These are phyloP conservation scores for Peronospora belbahrii DNA, from an alignment of 352 stramenopile species.

Conservation along the genomic window DNA sequence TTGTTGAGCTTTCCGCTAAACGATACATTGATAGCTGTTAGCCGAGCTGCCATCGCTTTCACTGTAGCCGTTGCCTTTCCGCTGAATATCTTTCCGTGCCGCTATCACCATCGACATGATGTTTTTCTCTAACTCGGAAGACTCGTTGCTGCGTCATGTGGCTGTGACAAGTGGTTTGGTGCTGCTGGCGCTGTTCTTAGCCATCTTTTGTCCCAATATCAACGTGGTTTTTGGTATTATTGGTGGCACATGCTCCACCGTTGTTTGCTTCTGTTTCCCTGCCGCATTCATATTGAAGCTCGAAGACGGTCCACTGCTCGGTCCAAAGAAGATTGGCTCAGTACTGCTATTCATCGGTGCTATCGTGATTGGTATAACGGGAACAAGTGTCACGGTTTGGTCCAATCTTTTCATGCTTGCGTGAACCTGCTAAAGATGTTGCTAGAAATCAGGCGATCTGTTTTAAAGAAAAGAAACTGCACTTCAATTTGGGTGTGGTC, in stretches of 20 bases:
- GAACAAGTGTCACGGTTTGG: conserved; percentile 70
- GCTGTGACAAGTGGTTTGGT: conserved; percentile 57
- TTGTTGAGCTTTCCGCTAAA: conserved; percentile 68
- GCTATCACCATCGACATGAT: conserved; percentile 86
- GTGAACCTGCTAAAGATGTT: conserved; percentile 3
- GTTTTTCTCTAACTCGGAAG: conserved; percentile 74
- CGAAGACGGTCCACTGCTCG: conserved; percentile 58
- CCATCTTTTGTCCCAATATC: conserved; percentile 81
- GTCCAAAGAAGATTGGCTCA: conserved; percentile 65
- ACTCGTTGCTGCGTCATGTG: conserved; percentile 60
- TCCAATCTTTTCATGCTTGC: conserved; percentile 36
- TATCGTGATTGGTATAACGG: conserved; percentile 58
- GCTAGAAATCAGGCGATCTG: not conserved
- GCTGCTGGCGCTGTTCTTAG: conserved; percentile 55
- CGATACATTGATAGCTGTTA: conserved; percentile 74
- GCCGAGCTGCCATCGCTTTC: conserved; percentile 80
- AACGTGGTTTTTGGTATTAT: conserved; percentile 85
- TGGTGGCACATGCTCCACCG: conserved; percentile 68
- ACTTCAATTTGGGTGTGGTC: conserved; percentile 10
- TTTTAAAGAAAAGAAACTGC: not conserved
- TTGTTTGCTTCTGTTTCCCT: conserved; percentile 81
- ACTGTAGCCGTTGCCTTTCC: conserved; percentile 77
- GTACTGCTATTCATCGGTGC: conserved; percentile 65
- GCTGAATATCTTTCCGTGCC: conserved; percentile 83
- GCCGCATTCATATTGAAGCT: conserved; percentile 83